Conservation (phyloP, 345 rosid species). For the Psidium guajava region DNA sequence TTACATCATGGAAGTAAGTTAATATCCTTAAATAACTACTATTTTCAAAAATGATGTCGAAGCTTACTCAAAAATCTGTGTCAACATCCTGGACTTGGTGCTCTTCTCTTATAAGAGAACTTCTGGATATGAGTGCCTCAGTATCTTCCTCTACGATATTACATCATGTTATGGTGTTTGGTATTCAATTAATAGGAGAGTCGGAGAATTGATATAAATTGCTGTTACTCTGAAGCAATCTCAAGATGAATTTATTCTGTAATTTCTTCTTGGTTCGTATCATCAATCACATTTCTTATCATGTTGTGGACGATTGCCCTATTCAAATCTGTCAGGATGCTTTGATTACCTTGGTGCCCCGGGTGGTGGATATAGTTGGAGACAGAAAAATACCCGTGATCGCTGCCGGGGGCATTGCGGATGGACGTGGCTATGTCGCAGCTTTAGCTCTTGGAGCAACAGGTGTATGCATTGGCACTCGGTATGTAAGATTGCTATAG, state of each 20-base stretch:
- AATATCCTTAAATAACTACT: no score
- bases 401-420: conserved; percentile 75
- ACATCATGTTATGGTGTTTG: not conserved
- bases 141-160: not conserved
- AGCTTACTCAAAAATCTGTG: not conserved
- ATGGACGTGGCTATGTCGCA: conserved; percentile 81
- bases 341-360: conserved; percentile 62
- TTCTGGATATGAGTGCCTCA: not conserved
- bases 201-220: not conserved
- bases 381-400: conserved; percentile 59
- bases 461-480: conserved; percentile 81
- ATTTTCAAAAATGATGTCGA: not conserved
- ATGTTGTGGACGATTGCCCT: not conserved
- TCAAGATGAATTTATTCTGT: not conserved
- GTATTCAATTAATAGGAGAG: not conserved
- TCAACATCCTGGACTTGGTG: not conserved
- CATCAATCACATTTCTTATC: not conserved
- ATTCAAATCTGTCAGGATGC: conserved; percentile 33
- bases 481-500: conserved; percentile 17
- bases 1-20: no score
- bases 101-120: not conserved
- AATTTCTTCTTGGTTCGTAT: not conserved
- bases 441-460: conserved; percentile 85
- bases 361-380: conserved; percentile 60
- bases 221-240: not conserved